A percentile compares a stretch with the other conserved stretches of the same genome.
Evolutionary conservation across 805 yeast genomes (phyloP).

Genomic region (Hemisphaericaspora nanyangensis): DNA sequence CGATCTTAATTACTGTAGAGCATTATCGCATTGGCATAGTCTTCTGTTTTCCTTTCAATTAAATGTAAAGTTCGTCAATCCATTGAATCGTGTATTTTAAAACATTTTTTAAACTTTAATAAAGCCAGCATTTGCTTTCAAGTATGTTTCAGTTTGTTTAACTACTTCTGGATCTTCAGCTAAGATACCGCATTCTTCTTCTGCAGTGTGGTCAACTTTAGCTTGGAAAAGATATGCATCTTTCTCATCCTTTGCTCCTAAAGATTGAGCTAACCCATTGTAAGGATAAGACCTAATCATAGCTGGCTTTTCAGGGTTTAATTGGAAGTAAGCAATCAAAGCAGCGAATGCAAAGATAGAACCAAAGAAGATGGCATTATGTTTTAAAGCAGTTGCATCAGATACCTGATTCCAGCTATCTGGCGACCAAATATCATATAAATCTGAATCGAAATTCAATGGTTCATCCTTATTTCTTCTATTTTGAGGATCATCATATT

Average conservation of each 20-base stretch:
- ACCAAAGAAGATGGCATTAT: constrained; percentile 49
- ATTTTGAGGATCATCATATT: constrained; percentile 77
- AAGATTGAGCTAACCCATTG: constrained; percentile 69
- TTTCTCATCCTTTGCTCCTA: constrained; percentile 58
- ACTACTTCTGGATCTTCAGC: constrained; percentile 25
- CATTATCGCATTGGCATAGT: too few species aligned
- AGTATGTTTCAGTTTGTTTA: constrained; percentile 29
- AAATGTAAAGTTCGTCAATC: too few species aligned
- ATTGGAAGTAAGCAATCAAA: constrained; percentile 41
- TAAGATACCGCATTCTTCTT: constrained; percentile 33
- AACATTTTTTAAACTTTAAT: constrained; percentile 20
- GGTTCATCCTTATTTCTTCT: constrained; percentile 77
- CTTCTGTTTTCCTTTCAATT: too few species aligned
- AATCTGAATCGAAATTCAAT: constrained; percentile 66
- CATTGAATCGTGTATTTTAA: too few species aligned
- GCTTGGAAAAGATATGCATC: constrained; percentile 42
- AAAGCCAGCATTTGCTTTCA: constrained; percentile 34
- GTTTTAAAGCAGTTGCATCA: constrained; percentile 57
- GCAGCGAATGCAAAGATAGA: constrained; percentile 42
- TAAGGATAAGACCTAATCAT: constrained; percentile 72
- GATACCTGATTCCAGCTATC: constrained; percentile 62
- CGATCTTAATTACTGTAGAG: too few species aligned
- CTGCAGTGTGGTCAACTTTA: constrained; percentile 37
- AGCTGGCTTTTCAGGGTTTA: constrained; percentile 63
- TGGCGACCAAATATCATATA: constrained; percentile 83